A percentile compares a stretch with the other conserved stretches of the same genome.
phyloP scores from a whole-genome alignment of 495 filamentous ascomycete genomes.

The Apiosordaria backusii region DNA sequence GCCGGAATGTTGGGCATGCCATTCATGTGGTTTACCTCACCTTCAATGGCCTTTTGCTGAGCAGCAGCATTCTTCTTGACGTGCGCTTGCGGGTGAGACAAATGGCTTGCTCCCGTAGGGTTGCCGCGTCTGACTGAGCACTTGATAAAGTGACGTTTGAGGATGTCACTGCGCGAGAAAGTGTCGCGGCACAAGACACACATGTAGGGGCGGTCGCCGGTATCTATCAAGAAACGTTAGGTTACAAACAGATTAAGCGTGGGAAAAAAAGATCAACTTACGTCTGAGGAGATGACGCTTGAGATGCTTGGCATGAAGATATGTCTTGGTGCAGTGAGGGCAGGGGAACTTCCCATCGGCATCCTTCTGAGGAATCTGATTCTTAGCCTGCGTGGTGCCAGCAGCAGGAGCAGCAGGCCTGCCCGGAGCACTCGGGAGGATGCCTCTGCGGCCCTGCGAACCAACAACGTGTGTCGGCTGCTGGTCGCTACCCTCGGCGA shows the following conservation, averaged over 20 bases:
- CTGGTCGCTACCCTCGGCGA: slow-evolving; percentile 46
- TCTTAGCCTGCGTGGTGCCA: slow-evolving; percentile 65
- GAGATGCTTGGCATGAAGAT: slow-evolving; percentile 94
- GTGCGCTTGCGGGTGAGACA: slow-evolving; percentile 86
- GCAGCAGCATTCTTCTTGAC: slow-evolving; percentile 66
- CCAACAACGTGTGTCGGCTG: slow-evolving; percentile 87
- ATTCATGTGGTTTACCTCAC: slow-evolving; percentile 51
- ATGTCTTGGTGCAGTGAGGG: slow-evolving; percentile 94
- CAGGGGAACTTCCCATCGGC: slow-evolving; percentile 96
- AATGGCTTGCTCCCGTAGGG: slow-evolving; percentile 84
- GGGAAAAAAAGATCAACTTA: slow-evolving; percentile 53
- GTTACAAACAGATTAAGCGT: slow-evolving; percentile 20
- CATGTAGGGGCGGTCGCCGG: slow-evolving; percentile 94
- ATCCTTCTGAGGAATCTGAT: slow-evolving; percentile 83
- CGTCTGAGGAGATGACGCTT: slow-evolving; percentile 93
- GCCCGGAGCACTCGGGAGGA: slow-evolving; percentile 85
- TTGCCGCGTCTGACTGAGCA: slow-evolving; percentile 94
- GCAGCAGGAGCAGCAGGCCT: slow-evolving; percentile 61
- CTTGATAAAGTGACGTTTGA: slow-evolving; percentile 98
- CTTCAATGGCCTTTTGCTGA: slow-evolving; percentile 55
- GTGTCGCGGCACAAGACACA: slow-evolving; percentile 95
- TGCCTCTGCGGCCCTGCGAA: slow-evolving; percentile 83
- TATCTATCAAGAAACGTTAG: slow-evolving; percentile 56
- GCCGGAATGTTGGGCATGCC: slow-evolving; percentile 49
- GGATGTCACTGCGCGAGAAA: slow-evolving; percentile 96